Base-by-base conservation (phyloP, 1,284 basidiomycete species). In the Porphyrellus sp. region DNA sequence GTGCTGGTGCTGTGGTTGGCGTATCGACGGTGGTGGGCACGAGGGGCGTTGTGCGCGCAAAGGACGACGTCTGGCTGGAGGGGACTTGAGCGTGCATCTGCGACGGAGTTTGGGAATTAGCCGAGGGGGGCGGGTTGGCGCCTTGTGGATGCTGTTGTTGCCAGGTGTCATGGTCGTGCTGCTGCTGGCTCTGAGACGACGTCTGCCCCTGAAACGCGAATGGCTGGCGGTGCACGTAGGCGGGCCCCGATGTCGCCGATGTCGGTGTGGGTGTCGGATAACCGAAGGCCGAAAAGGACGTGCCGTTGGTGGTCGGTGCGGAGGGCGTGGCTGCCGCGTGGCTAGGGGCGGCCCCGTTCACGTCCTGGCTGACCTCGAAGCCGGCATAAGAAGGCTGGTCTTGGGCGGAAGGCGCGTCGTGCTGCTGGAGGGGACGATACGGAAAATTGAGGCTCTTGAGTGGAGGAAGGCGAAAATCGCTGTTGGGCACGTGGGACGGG, bases 361-460 rank as follows among this genome's bases (percentile, higher is more conserved):
- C 53, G 41, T 69, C 67, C 51, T 65, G 63, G 21, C 23, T 11
- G 37, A 62, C 61, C 37, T 69, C 63, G 7, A 55, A 59, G 9
- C 7, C 25, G 8, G 48, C 0, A 2, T 65, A 68, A 27, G 52
- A 34, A 0, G 53, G 25, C 41, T 67, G 64, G 49, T 67, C 63
- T 12, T 57, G 59, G 49, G 49, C 56, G 45, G 56, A 8, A 0
- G 39, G 51, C 15, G 48, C 56, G 39, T 61, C 59, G 37, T 70
- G 61, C 24, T 63, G 63, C n/a, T 67, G 69, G 3, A 65, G 72
- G 8, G 69, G 64, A 20, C 68, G 69, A 54, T 74, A 77, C 40
- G 59, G 62, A 56, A 86, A 84, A 65, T 84, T 82, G 60, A 86
- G 74, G 63, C 83, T 82, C 70, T 79, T 84, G 63, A 86, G 75